phyloP scores from a whole-genome alignment of 2,329 filamentous ascomycete genomes.

The Orbilia javanica region DNA sequence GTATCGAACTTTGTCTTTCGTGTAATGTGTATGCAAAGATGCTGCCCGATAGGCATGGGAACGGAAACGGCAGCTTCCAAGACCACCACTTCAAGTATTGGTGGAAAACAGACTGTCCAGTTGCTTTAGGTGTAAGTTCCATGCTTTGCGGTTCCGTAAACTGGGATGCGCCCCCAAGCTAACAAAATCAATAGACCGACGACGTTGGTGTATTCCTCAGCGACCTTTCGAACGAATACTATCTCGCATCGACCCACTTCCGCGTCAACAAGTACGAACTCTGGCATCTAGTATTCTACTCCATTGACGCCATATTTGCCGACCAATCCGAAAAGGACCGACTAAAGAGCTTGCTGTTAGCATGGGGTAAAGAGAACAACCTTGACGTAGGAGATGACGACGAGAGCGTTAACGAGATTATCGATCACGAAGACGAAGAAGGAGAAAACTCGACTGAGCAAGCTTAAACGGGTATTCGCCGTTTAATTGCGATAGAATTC shows the following conservation, averaged over 20 bases:
- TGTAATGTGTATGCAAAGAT: constrained; percentile 84
- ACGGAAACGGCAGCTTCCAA: constrained; percentile 67
- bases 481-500: not conserved
- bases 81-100: constrained; percentile 84
- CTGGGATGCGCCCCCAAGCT: constrained; percentile 45
- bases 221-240: constrained; percentile 80
- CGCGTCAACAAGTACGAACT: constrained; percentile 68
- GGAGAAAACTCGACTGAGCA: constrained; percentile 7
- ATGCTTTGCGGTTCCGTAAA: constrained; percentile 8
- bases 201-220: constrained; percentile 86
- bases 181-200: constrained; percentile 73
- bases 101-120: constrained; percentile 72
- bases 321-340: constrained; percentile 73
- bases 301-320: constrained; percentile 76
- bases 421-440: constrained; percentile 23
- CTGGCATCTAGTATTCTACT: constrained; percentile 72
- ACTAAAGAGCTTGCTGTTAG: constrained; percentile 70
- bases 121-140: constrained; percentile 77
- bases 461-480: not conserved
- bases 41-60: constrained; percentile 69
- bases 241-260: constrained; percentile 79
- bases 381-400: constrained; percentile 41
- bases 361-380: constrained; percentile 49
- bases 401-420: constrained; percentile 54
- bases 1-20: constrained; percentile 81